phyloP scores from a whole-genome alignment of 257 asterid genomes.

The Fraxinus cuspidata region DNA sequence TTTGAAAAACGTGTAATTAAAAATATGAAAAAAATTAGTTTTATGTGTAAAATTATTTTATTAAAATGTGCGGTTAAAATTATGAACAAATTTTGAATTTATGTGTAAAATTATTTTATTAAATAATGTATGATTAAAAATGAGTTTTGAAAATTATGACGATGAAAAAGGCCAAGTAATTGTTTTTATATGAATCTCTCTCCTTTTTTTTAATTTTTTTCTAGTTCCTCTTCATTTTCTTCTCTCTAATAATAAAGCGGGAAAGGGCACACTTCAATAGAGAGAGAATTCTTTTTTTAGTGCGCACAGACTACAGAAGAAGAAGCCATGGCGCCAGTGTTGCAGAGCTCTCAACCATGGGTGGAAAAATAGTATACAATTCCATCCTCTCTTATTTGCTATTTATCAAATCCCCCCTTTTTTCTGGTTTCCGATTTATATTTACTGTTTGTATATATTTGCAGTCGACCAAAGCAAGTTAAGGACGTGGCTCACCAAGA shows the following conservation, averaged over 20 bases:
- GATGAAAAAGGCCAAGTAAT: too few relatives aligned
- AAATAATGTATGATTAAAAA: too few relatives aligned
- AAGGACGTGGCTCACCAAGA: constrained; percentile 99
- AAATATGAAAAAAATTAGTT: too few relatives aligned
- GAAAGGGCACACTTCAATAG: neutral
- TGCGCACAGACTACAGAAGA: constrained; percentile 1
- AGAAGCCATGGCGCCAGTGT: constrained; percentile 73
- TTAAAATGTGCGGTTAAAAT: too few relatives aligned
- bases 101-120: too few relatives aligned
- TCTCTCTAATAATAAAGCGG: neutral
- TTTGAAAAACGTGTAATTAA: too few relatives aligned
- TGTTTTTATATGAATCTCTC: too few relatives aligned
- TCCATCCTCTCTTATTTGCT: neutral
- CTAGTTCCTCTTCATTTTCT: neutral
- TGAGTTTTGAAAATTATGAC: too few relatives aligned
- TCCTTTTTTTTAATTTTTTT: too few relatives aligned
- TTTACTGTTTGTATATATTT: constrained; percentile 10
- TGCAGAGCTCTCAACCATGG: constrained; percentile 96
- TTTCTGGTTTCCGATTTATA: neutral
- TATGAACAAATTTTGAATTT: too few relatives aligned
- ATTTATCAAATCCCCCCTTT: neutral
- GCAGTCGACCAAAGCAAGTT: constrained; percentile 94
- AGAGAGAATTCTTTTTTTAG: neutral
- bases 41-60: too few relatives aligned
- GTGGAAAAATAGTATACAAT: constrained; percentile 88